Percentiles rank a stretch among this genome's conserved stretches.
Evolutionary conservation across 1,139 yeast genomes (phyloP).

Genomic region (Zhuliangozyma blackwelliae): DNA sequence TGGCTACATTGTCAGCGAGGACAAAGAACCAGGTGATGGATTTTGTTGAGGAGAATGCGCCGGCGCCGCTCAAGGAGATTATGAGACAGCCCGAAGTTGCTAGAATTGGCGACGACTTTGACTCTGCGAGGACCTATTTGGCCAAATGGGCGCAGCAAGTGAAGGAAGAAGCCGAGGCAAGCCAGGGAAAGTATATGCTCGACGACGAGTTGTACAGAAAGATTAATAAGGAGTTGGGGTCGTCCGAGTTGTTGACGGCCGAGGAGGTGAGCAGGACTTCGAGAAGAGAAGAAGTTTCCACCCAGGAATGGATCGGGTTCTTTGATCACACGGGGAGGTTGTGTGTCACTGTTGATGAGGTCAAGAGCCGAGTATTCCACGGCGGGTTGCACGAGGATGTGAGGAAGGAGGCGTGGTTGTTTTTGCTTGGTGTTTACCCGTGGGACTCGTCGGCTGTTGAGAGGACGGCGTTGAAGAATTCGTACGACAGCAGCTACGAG

Average conservation of each 20-base stretch:
- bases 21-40: conserved; percentile 59
- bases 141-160: conserved; percentile 98
- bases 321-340: conserved; percentile 79
- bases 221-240: conserved; percentile 67
- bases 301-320: conserved; percentile 79
- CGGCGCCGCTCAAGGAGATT: conserved; percentile 59
- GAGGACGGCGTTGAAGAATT: conserved; percentile 52
- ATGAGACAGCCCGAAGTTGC: conserved; percentile 76
- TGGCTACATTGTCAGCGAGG: conserved; percentile 74
- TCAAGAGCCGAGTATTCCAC: conserved; percentile 80
- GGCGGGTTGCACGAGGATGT: conserved; percentile 68
- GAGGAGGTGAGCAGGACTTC: conserved; percentile 59
- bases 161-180: conserved; percentile 84
- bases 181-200: conserved; percentile 56
- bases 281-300: conserved; percentile 60
- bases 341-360: conserved; percentile 66
- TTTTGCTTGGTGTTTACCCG: conserved; percentile 75
- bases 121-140: conserved; percentile 82
- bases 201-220: conserved; percentile 57
- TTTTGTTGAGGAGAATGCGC: conserved; percentile 61
- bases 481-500: conserved; percentile 60
- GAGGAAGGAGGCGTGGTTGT: conserved; percentile 80
- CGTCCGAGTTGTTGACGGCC: conserved; percentile 52
- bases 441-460: conserved; percentile 82
- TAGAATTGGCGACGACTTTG: conserved; percentile 83